Percentiles rank a stretch among this genome's conserved stretches.
Evolutionary conservation across 1,284 basidiomycete genomes (phyloP).

Genomic region (Cutaneotrichosporon arboriforme): DNA sequence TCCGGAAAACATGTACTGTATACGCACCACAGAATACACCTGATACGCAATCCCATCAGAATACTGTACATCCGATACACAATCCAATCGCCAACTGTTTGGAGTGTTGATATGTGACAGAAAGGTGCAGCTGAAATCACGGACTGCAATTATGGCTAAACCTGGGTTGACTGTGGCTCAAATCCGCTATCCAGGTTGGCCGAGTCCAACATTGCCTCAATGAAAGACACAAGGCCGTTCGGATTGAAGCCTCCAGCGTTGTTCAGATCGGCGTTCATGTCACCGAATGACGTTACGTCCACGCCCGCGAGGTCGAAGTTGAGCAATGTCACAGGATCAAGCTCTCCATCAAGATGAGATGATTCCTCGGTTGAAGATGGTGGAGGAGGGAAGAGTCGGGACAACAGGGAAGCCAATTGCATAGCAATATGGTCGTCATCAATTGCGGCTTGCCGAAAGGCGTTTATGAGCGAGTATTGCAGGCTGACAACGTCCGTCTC

Average conservation of each 20-base stretch:
- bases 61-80: too few relatives aligned
- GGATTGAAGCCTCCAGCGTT: slow-evolving; percentile 4
- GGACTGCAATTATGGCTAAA: too few relatives aligned
- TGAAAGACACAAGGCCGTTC: slow-evolving; percentile 7
- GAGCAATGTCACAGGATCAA: slow-evolving; percentile 2
- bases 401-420: slow-evolving; percentile 7
- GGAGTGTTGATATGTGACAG: too few relatives aligned
- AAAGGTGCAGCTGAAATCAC: too few relatives aligned
- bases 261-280: background rate
- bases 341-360: background rate
- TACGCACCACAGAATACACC: too few relatives aligned
- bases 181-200: background rate
- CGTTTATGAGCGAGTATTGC: slow-evolving; percentile 1
- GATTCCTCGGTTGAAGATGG: background rate
- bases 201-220: slow-evolving; percentile 6
- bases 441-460: slow-evolving; percentile 4
- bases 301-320: slow-evolving; percentile 7
- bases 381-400: background rate
- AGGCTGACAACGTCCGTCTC: slow-evolving; percentile 7
- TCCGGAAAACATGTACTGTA: too few relatives aligned
- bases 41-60: too few relatives aligned
- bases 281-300: slow-evolving; percentile 3
- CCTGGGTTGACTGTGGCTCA: too few relatives aligned
- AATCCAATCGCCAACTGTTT: too few relatives aligned
- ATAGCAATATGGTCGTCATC: slow-evolving; percentile 7